Base-by-base conservation (phyloP, 1,284 basidiomycete genomes). In the Neonothopanus nambi region DNA sequence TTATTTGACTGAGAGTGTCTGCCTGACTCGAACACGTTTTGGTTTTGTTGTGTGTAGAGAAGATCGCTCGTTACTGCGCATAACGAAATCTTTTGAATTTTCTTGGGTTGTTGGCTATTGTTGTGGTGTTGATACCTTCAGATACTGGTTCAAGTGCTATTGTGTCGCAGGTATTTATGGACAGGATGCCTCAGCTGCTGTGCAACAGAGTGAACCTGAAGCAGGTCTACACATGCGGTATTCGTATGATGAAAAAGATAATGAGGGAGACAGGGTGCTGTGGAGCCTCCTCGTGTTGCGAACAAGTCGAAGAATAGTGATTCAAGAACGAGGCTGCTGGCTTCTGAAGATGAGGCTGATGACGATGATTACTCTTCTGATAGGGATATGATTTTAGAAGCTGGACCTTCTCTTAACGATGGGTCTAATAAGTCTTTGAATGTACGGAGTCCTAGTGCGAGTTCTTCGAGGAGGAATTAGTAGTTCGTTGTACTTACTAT, bases 1-100 rank as follows among this genome's bases (percentile, higher is more conserved):
- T 42, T 45, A n/a, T 33, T 40, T 44, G 38, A 36, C 39, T 33
- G 30, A 13, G 38, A 20, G 39, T 15, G n/a, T n/a, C n/a, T n/a
- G n/a, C n/a, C 56, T 61, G 33, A n/a, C n/a, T n/a, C n/a, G n/a
- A n/a, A n/a, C n/a, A n/a, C n/a, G n/a, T n/a, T n/a, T n/a, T n/a
- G n/a, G n/a, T 62, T 56, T 20, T 51, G 28, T 43, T 46, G 21
- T 52, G 30, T 55, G 21, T 62, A 93, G 91, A 43, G 80, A 77
- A 48, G 93, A 95, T 72, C 82, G 87, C 26, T 82, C 82, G 0
- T 68, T 81, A 38, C 75, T 95, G 26, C 85, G 83, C 61, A 81
- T 95, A 57, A 93, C 93, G 5, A 89, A 88, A 65, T 91, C 88
- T 1, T 95, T 95, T 62, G 59, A 97, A 97, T 70, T 88, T 92